Percentiles rank a stretch among this genome's conserved stretches.
phyloP scores from a whole-genome alignment of 495 filamentous ascomycete species.

The Neurospora sp. region DNA sequence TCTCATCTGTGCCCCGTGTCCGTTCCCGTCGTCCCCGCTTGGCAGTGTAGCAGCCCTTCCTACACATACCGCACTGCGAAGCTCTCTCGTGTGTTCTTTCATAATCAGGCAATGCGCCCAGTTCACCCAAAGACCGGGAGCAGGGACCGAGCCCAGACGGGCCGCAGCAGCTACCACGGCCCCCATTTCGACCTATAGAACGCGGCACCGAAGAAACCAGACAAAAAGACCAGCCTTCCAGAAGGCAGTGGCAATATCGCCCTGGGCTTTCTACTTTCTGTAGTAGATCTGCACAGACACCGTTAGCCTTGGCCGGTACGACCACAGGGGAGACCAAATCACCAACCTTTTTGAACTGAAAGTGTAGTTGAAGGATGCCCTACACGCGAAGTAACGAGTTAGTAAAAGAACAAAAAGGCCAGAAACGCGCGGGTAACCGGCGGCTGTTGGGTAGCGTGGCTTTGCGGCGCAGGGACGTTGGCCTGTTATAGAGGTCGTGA shows the following conservation, averaged over 20 bases:
- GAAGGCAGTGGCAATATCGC: neutral
- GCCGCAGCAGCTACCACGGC: neutral
- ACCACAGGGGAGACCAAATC: neutral
- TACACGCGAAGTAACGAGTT: conserved; percentile 26
- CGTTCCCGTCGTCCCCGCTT: neutral
- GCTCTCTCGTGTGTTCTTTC: neutral
- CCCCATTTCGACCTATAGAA: neutral
- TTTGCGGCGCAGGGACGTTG: conserved; percentile 1
- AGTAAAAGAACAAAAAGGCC: neutral
- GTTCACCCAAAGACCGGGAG: neutral
- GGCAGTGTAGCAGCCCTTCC: neutral
- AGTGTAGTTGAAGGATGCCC: conserved; percentile 95
- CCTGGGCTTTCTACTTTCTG: conserved; percentile 41
- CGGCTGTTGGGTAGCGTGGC: conserved; percentile 1
- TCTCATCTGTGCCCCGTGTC: neutral
- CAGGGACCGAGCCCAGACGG: neutral
- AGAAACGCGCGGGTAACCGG: conserved; percentile 1
- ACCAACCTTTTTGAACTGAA: conserved; percentile 83
- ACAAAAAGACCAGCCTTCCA: neutral
- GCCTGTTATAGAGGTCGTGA: neutral
- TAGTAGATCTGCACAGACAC: conserved; percentile 49
- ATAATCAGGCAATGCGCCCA: neutral
- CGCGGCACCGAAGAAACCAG: neutral
- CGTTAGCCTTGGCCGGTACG: conserved; percentile 27
- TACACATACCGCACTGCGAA: neutral